Evolutionary conservation across 768 basidiomycete species (phyloP).

Genomic region (Mycena galopus): DNA sequence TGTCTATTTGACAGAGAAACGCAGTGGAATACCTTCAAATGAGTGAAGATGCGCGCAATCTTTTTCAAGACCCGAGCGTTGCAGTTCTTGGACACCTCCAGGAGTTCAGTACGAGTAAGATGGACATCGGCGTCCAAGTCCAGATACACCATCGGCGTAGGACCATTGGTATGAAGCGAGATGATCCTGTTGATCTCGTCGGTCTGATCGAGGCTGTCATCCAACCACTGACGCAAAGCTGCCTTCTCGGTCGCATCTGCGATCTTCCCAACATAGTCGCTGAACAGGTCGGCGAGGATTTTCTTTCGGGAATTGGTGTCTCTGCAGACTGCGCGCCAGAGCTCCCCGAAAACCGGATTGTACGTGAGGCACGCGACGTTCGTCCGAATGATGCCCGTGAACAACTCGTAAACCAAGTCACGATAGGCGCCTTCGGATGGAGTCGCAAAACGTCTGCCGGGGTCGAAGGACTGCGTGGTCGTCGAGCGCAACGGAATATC

Average conservation of each 20-base stretch:
- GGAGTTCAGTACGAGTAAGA: slow-evolving; percentile 43
- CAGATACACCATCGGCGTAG: slow-evolving; percentile 39
- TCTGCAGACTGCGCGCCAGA: slow-evolving; percentile 47
- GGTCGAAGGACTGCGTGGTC: slow-evolving; percentile 31
- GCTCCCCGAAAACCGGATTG: slow-evolving; percentile 46
- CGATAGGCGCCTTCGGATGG: slow-evolving; percentile 38
- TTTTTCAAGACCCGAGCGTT: slow-evolving; percentile 42
- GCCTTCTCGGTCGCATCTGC: slow-evolving; percentile 34
- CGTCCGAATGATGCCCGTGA: slow-evolving; percentile 41
- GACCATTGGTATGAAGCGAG: slow-evolving; percentile 19
- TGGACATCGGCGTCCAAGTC: slow-evolving; percentile 46
- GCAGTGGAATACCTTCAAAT: slow-evolving; percentile 39
- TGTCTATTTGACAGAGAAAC: neutral
- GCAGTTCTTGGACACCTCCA: slow-evolving; percentile 46
- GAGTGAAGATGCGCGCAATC: slow-evolving; percentile 42
- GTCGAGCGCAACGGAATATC: slow-evolving; percentile 27
- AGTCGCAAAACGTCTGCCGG: slow-evolving; percentile 38
- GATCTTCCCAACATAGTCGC: slow-evolving; percentile 38
- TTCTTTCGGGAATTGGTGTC: slow-evolving; percentile 34
- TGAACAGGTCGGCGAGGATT: slow-evolving; percentile 40
- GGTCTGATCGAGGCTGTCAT: slow-evolving; percentile 44
- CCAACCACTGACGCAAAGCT: slow-evolving; percentile 42
- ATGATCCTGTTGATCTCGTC: slow-evolving; percentile 44
- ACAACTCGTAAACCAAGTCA: slow-evolving; percentile 37
- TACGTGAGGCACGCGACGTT: slow-evolving; percentile 45